Conservation (phyloP, 2,329 filamentous ascomycete species). For the Podosphaera xanthii region DNA sequence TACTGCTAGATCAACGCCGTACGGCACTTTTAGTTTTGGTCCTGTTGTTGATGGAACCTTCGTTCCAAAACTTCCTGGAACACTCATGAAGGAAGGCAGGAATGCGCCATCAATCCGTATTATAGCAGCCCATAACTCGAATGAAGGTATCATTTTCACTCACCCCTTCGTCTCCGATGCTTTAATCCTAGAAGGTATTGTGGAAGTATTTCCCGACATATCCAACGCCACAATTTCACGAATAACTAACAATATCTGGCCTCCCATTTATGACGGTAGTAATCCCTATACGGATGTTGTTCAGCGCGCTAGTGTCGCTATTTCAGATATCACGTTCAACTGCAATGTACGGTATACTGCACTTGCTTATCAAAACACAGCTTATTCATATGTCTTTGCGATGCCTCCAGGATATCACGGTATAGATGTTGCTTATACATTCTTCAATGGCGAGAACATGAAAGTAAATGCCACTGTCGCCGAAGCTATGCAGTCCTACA, state of each 20-base stretch:
- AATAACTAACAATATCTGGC: conserved; percentile 24
- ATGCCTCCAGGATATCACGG: conserved; percentile 29
- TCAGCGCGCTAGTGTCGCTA: conserved; percentile 20
- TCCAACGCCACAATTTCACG: conserved; percentile 12
- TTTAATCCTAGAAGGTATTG: conserved; percentile 4
- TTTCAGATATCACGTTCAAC: conserved; percentile 22
- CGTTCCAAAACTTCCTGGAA: conserved; percentile 23
- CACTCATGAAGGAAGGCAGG: conserved; percentile 21
- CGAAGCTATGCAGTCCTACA: conserved; percentile 17
- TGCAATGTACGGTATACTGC: conserved; percentile 30
- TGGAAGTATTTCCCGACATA: conserved; percentile 5
- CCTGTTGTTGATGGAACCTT: conserved; percentile 28
- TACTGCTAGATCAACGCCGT: conserved; percentile 9
- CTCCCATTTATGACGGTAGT: conserved; percentile 22
- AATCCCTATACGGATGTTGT: conserved; percentile 23
- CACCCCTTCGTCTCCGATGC: conserved; percentile 13
- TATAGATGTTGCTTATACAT: conserved; percentile 27
- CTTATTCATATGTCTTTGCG: conserved; percentile 28
- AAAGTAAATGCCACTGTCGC: conserved; percentile 13
- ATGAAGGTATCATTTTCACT: conserved; percentile 22
- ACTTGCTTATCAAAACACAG: conserved; percentile 22
- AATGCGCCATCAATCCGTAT: conserved; percentile 23
- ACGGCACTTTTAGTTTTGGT: conserved; percentile 21
- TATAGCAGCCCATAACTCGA: conserved; percentile 22
- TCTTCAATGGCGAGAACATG: conserved; percentile 20